Base-by-base conservation (phyloP, 164 flowering plant species). In the Brasenia schreberi region DNA sequence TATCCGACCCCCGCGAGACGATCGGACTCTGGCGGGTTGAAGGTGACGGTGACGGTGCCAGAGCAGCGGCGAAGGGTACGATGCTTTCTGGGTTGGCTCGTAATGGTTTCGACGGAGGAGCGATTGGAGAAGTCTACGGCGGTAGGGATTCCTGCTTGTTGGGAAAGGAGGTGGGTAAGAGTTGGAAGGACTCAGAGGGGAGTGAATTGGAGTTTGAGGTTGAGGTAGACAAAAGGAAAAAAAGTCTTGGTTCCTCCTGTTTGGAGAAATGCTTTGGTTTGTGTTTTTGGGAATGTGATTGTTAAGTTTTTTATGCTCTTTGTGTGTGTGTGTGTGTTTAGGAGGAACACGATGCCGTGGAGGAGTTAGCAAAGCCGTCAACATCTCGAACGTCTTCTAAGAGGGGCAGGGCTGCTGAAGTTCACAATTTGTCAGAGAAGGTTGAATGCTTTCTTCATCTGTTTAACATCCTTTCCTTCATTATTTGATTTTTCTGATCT, bases 361-460 rank as follows among this genome's bases (percentile, higher is more conserved):
- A 86, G n/a, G 77, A 67, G 59, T 79, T 72, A 17, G 61, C 73
- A 1, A 77, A 74, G 63, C 52, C 76, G 2, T 74, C 16, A 56
- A 77, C 78, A 49, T 64, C 79, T 7, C 76, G 84, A 5, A 64
- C 61, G 71, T 83, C 88, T 7, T 83, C 90, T 0, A 91, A 91
- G 77, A 81, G 96, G 76, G 89, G 83, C 74, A 79, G 96, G 78
- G 88, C 92, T 11, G 97, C 97, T 0, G 96, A 89, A 75, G 83
- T 91, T 64, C 97, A 91, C 74, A 91, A 89, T 71, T 71, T 91
- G 73, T 87, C 96, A 0, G 97, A 91, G 70, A 88, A 91, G 87
- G 97, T 88, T 5, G 56, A 49, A 49, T 49, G 56, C 16, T 49
- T 49, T 14, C 16, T 14, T 16, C 16, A 49, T 49, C 10, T 49